These are phyloP conservation scores for Dendrobium catenatum DNA, from an alignment of 106 monocot genomes.

Conservation along the genomic window DNA sequence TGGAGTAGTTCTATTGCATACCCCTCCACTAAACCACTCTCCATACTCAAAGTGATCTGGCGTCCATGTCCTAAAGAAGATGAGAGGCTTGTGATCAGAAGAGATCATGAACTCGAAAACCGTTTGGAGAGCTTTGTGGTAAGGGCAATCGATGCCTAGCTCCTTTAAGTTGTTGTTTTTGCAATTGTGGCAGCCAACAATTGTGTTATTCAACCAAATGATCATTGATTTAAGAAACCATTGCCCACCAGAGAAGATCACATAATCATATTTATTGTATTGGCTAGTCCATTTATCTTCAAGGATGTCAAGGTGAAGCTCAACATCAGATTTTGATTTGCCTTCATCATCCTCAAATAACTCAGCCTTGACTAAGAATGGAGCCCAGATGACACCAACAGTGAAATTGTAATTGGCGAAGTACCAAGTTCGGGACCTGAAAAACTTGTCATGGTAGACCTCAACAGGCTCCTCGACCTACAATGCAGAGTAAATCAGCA, in stretches of 20 bases:
- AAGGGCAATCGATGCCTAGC: conserved; percentile 19
- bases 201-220: conserved; percentile 18
- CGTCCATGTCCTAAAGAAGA: conserved; percentile 39
- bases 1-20: conserved; percentile 31
- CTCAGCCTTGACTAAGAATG: conserved; percentile 33
- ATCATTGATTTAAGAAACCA: conserved; percentile 32
- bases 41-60: conserved; percentile 46
- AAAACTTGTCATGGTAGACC: conserved; percentile 23
- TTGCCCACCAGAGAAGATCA: conserved; percentile 30
- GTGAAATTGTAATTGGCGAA: conserved; percentile 36
- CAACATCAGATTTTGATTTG: not conserved
- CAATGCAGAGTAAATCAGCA: not conserved
- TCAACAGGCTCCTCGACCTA: conserved; percentile 25
- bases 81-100: conserved; percentile 21
- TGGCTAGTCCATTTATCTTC: conserved; percentile 21
- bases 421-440: conserved; percentile 17
- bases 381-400: conserved; percentile 30
- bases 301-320: conserved; percentile 32
- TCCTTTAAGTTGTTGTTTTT: conserved; percentile 15
- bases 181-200: conserved; percentile 41
- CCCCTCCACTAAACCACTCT: conserved; percentile 31
- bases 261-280: conserved; percentile 22
- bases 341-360: conserved; percentile 6
- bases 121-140: conserved; percentile 20
- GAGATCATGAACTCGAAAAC: conserved; percentile 13